phyloP scores from a whole-genome alignment of 2,329 filamentous ascomycete genomes.

The Aspergillus sp. region DNA sequence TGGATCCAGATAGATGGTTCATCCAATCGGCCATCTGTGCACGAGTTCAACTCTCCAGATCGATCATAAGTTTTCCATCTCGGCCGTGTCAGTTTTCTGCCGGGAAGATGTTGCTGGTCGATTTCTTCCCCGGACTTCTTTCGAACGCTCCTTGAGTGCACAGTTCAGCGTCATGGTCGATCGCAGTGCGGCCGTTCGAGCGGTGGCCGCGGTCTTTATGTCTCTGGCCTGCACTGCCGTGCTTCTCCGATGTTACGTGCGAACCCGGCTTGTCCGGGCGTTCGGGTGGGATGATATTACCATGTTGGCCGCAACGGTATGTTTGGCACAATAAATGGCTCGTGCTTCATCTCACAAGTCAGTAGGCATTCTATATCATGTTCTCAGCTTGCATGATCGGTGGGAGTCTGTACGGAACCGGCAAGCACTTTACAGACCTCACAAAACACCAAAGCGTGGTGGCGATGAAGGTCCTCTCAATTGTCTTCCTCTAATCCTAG shows the following conservation, averaged over 20 bases:
- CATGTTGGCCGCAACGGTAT: conserved; percentile 32
- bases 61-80: no score
- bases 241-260: conserved; percentile 41
- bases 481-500: not conserved
- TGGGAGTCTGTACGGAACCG: conserved; percentile 22
- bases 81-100: no score
- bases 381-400: conserved; percentile 22
- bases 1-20: no score
- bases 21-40: no score
- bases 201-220: conserved; percentile 37
- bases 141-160: not conserved
- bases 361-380: conserved; percentile 19
- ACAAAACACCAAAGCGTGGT: conserved; percentile 7
- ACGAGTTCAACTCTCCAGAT: no score
- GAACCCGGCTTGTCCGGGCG: conserved; percentile 38
- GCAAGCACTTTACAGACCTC: conserved; percentile 15
- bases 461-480: conserved; percentile 17
- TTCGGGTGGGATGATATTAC: conserved; percentile 36
- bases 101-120: no score
- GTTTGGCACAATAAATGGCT: not conserved
- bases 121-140: not conserved
- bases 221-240: conserved; percentile 40
- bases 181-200: conserved; percentile 10
- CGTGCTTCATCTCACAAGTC: not conserved
- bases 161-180: conserved; percentile 8